These are phyloP conservation scores for Phytophthora boehmeriae DNA, from an alignment of 352 stramenopile species.

Conservation along the genomic window DNA sequence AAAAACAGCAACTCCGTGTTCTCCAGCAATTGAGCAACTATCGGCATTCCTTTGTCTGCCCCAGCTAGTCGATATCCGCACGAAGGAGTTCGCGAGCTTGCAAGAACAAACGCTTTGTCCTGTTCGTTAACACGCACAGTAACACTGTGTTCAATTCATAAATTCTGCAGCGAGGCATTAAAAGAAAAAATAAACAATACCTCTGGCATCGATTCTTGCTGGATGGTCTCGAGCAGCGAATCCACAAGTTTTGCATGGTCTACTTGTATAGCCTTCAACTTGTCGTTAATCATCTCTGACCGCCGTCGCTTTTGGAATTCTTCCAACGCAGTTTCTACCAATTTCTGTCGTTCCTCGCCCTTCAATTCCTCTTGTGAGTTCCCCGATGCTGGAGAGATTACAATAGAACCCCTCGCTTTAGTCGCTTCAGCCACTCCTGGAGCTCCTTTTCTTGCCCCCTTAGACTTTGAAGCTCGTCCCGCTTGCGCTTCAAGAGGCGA, in stretches of 20 bases:
- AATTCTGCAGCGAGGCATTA: too few relatives aligned
- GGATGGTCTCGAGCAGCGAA: slow-evolving; percentile 6
- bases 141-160: too few relatives aligned
- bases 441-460: slow-evolving; percentile 8
- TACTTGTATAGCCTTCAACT: not conserved
- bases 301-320: not conserved
- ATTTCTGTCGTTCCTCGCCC: not conserved
- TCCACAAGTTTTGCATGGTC: not conserved
- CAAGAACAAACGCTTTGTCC: slow-evolving; percentile 7
- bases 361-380: not conserved
- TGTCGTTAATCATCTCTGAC: not conserved
- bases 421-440: slow-evolving; percentile 3
- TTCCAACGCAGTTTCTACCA: not conserved
- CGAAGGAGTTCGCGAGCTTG: not conserved
- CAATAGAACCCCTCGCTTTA: not conserved
- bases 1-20: slow-evolving; percentile 2
- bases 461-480: slow-evolving; percentile 7
- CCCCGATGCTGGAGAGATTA: not conserved
- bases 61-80: not conserved
- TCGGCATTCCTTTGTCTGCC: not conserved
- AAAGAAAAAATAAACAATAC: slow-evolving; percentile 4
- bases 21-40: slow-evolving; percentile 9
- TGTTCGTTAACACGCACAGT: slow-evolving; percentile 2
- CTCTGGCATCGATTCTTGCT: slow-evolving; percentile 1
- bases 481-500: slow-evolving; percentile 10